phyloP scores from a whole-genome alignment of 2,329 filamentous ascomycete species.

The Acephala macrosclerotiorum region DNA sequence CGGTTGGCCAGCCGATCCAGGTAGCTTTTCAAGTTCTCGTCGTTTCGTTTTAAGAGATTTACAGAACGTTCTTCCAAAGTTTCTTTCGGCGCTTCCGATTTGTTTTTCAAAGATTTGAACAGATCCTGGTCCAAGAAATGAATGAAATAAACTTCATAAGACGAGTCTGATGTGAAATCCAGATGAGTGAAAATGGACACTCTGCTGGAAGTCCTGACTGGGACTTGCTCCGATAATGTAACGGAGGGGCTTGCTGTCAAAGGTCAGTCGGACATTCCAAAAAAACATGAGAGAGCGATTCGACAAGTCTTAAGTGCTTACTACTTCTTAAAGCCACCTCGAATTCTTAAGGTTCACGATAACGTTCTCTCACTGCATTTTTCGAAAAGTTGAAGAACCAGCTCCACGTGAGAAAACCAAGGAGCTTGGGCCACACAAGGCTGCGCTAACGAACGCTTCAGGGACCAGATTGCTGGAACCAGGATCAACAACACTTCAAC shows the following conservation, averaged over 20 bases:
- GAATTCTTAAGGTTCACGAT: not conserved
- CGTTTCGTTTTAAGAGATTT: not conserved
- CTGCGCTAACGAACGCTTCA: slow-evolving; percentile 14
- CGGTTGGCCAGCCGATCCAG: not conserved
- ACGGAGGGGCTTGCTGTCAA: not conserved
- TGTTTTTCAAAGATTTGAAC: not conserved
- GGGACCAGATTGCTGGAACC: slow-evolving; percentile 22
- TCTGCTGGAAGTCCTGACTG: not conserved
- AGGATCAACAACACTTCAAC: slow-evolving; percentile 9
- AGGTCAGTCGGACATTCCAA: not conserved
- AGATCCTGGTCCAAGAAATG: too few relatives aligned
- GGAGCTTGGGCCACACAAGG: slow-evolving; percentile 27
- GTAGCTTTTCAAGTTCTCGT: not conserved
- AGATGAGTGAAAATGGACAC: not conserved
- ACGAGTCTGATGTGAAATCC: not conserved
- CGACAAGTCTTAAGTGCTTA: too few relatives aligned
- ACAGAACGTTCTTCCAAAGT: slow-evolving; percentile 9
- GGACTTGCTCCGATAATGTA: not conserved
- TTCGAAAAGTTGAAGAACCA: not conserved
- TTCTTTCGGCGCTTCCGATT: not conserved
- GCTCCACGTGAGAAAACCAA: not conserved
- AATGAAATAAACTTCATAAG: not conserved
- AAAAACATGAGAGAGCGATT: too few relatives aligned
- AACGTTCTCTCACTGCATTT: not conserved
- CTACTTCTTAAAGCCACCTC: not conserved